Evolutionary conservation across 805 yeast species (phyloP).

Genomic region (Candida montana): DNA sequence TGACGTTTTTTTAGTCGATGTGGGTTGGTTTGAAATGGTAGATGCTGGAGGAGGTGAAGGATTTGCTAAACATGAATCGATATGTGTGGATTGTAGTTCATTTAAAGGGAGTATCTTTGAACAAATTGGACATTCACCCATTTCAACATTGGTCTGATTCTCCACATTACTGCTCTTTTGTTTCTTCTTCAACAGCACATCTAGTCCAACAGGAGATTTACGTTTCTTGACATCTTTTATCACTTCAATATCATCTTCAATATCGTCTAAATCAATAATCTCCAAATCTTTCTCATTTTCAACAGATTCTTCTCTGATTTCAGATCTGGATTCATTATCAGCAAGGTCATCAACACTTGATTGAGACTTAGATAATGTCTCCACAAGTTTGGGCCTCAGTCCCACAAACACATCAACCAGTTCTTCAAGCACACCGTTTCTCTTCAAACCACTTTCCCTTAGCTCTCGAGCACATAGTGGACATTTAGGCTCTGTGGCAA

Average conservation of each 20-base stretch:
- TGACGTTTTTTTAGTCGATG: background rate
- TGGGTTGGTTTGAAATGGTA: background rate
- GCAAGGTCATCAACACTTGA: background rate
- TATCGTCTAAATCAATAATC: conserved; percentile 15
- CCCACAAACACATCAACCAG: conserved; percentile 47
- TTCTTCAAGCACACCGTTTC: conserved; percentile 70
- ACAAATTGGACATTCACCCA: conserved; percentile 66
- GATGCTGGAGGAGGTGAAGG: conserved; percentile 7
- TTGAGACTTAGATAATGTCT: conserved; percentile 21
- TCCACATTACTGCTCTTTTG: background rate
- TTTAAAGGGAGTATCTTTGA: conserved; percentile 42
- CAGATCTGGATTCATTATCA: background rate
- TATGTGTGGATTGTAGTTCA: conserved; percentile 49
- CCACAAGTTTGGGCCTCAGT: conserved; percentile 36
- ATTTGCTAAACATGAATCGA: conserved; percentile 49
- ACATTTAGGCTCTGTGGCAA: conserved; percentile 57
- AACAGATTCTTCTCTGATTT: background rate
- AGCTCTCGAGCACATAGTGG: conserved; percentile 74
- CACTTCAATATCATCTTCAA: conserved; percentile 28
- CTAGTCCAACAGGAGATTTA: conserved; percentile 12
- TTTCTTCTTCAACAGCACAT: conserved; percentile 17
- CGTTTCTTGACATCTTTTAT: conserved; percentile 24
- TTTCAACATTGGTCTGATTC: background rate
- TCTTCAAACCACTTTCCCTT: conserved; percentile 61
- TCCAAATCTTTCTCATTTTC: background rate